Base-by-base conservation (phyloP, 768 basidiomycete species). In the Obba rivulosa region DNA sequence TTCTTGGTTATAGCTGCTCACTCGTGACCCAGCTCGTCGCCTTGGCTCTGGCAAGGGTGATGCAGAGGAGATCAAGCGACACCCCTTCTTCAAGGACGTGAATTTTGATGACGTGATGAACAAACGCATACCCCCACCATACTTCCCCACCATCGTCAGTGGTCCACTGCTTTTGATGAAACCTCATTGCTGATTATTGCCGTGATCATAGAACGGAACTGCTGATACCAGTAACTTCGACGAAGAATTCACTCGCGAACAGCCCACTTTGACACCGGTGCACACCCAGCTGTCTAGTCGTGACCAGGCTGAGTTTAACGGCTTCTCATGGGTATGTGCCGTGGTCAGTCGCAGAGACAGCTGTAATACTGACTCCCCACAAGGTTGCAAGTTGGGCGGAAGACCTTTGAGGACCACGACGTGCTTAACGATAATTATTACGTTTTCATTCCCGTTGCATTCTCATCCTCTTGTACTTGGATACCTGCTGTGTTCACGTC, bases 61-160 rank as follows among this genome's bases (percentile, higher is more conserved):
- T 57, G 96, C 96, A 1, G 89, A 92, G 59, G 95, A 97, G 58
- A 95, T 99, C 73, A 99, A 99, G 71, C 77, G 81, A 47, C 96
- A 98, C 63, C 83, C 92, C 3, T 99, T 98, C 81, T 99, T 99
- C 79, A 93, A 94, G 68, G 96, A 98, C 64, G 89, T 95, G 42
- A 97, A 71, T 70, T 99, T 87, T 66, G 96, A 98, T 56, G 95
- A 97, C 66, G 88, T 99, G n/a, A 65, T 95, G 55, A 77, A 96
- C 72, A 98, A 98, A 69, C 90, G 94, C 51, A 92, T 98, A 60
- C 93, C 94, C 18, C 90, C 93, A 18, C 91, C 95, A 3, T 99
- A 97, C 73, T 93, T 92, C 81, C 96, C 96, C 14, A 89, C 85
- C 2, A 92, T 99, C 61, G 93, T 92, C 62, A 64, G 90, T 68